Evolutionary conservation across 768 basidiomycete species (phyloP), one percentile per base, ranked within the genome.

Genomic region (Podaxis pistillaris): DNA sequence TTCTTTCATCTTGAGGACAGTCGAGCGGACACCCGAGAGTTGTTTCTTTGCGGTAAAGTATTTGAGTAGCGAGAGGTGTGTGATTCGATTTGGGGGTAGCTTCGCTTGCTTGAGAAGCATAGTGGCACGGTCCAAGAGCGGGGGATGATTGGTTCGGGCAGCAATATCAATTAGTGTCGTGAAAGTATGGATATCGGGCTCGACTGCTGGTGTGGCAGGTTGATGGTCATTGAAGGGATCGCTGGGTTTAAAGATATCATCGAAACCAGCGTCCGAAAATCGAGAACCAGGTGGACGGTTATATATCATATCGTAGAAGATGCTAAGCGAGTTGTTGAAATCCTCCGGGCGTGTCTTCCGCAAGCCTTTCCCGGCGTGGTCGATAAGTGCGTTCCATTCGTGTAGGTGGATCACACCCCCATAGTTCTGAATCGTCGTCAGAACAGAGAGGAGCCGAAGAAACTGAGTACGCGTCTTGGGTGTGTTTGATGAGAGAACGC

Each of bases 351-450:
- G 73, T 46, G 85, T 83, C 70, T 81, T 85, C 61, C 89, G 81
- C 76, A 81, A 85, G 2, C 89, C 88, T 63, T 81, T 83, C 15
- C 86, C 90, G 0, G 87, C 86, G 68, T 78, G 80, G 66, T 88
- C 81, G 63, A 93, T 83, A 50, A 94, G 79, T 7, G 84, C 77
- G 69, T 93, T 93, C 89, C 91, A 93, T 70, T 92, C 84, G 79
- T 85, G 85, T n/a, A 75, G 67, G 65, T 83, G 77, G 36, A 91
- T 71, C 11, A 60, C 74, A 24, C 85, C 88, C 12, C 85, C 86
- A n/a, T 75, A 77, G 22, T 73, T 74, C 62, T 81, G 83, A 44
- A 93, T 75, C 49, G 78, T 79, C 47, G 81, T 81, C 64, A 92
- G 69, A 12, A 91, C 83, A n/a, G 86, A 82, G n/a, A 91, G 77